A percentile compares a stretch with the other conserved stretches of the same genome.
phyloP scores from a whole-genome alignment of 495 filamentous ascomycete species.

The Aspergillus steynii region DNA sequence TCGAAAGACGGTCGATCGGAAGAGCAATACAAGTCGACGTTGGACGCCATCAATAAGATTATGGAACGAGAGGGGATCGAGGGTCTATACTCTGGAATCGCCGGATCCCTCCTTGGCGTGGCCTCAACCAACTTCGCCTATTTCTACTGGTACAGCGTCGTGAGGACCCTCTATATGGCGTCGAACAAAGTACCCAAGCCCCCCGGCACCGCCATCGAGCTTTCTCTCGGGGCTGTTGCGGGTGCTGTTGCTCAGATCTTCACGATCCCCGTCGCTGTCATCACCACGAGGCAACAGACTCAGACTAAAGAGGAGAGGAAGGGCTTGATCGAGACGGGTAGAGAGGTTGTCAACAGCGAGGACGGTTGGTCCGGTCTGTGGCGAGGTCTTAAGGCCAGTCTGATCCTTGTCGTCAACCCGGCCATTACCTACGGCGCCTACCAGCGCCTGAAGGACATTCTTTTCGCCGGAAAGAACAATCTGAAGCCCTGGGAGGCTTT shows the following conservation, averaged over 20 bases:
- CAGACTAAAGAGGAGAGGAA: constrained; percentile 81
- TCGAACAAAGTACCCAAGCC: constrained; percentile 59
- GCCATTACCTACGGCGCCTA: constrained; percentile 98
- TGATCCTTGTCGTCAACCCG: constrained; percentile 95
- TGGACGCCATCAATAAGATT: constrained; percentile 89
- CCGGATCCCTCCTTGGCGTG: constrained; percentile 83
- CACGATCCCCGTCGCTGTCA: constrained; percentile 92
- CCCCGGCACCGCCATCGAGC: constrained; percentile 82
- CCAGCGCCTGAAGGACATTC: constrained; percentile 75
- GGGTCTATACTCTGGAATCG: constrained; percentile 88
- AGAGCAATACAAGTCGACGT: constrained; percentile 78
- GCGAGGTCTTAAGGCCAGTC: constrained; percentile 93
- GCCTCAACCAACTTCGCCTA: constrained; percentile 99
- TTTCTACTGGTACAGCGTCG: constrained; percentile 98
- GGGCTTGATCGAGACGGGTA: constrained; percentile 83
- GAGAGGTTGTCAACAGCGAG: constrained; percentile 84
- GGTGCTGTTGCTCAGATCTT: constrained; percentile 93
- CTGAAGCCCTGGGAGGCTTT: constrained; percentile 90
- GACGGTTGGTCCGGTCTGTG: constrained; percentile 89
- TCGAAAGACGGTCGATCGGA: constrained; percentile 36
- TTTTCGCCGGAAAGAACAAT: constrained; percentile 77
- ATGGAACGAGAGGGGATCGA: constrained; percentile 73
- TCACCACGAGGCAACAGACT: constrained; percentile 96
- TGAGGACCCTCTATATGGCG: constrained; percentile 78
- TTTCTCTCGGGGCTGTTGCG: constrained; percentile 82